Base-by-base conservation (phyloP, 805 yeast species). In the Priceomyces fermenticarens region DNA sequence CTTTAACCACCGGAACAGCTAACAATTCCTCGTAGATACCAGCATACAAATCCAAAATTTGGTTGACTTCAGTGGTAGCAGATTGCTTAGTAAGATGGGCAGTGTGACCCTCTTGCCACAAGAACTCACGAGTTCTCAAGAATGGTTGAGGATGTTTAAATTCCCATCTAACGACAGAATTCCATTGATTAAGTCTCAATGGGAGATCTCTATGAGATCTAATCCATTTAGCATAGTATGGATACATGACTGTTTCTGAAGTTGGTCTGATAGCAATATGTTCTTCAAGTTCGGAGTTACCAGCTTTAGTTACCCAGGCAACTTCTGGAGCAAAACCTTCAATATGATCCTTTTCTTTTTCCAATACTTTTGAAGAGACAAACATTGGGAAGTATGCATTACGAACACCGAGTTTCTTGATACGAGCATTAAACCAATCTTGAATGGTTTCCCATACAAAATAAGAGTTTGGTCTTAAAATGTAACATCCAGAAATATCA, bases 91-190 rank as follows among this genome's bases (percentile, higher is more conserved):
- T 85, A 60, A 95, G 77, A 65, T 88, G 96, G 41, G 96, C 99
- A 38, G 99, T 93, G 74, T 93, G 99, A 55, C 99, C 99, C 73
- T 93, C 99, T 73, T 93, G 99, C 99, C 99, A 93, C 67, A 93
- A 76, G 72, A 93, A 93, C 72, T 93, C 99, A 73, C 99, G 85
- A 10, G 99, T 95, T 79, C 99, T 86, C 62, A 93, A 73, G 70
- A 93, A 93, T 38, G 99, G 99, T 73, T 93, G 99, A 43, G 99
- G 99, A 68, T 93, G 98, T 76, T 93, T 93, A 74, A 93, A 93
- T 72, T 93, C 99, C 99, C 99, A 93, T 76, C 99, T 85, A 38
- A 93, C 99, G 34, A 93, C 99, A 13, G 97, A 90, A 74, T 95
- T 95, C 99, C 99, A 93, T 73, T 93, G 99, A 75, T 93, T 93